Conservation (phyloP, 805 yeast species). For the Candida maesae region DNA sequence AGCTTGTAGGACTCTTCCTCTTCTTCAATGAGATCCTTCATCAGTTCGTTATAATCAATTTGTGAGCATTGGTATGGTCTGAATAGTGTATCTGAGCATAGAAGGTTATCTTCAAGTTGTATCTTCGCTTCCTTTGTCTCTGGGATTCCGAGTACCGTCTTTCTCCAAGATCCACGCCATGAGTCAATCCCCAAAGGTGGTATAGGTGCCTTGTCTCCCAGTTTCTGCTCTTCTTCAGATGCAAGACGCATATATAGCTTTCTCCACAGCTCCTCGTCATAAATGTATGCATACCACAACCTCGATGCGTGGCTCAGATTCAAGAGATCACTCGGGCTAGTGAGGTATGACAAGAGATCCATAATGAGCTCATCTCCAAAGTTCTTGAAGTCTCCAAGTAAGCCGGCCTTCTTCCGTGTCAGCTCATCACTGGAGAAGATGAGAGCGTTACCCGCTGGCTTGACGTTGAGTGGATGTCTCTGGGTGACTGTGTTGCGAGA, state of each 20-base stretch:
- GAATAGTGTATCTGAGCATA: slow-evolving; percentile 76
- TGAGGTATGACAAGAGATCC: slow-evolving; percentile 47
- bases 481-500: slow-evolving; percentile 29
- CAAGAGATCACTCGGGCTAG: slow-evolving; percentile 44
- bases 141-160: slow-evolving; percentile 45
- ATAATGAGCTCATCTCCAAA: slow-evolving; percentile 65
- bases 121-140: slow-evolving; percentile 39
- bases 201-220: slow-evolving; percentile 16
- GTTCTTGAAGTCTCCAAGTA: slow-evolving; percentile 46
- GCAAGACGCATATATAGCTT: slow-evolving; percentile 40
- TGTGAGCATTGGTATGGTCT: slow-evolving; percentile 82
- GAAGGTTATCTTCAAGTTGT: slow-evolving; percentile 42
- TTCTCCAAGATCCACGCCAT: slow-evolving; percentile 86
- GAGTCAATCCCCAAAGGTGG: slow-evolving; percentile 28
- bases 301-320: slow-evolving; percentile 58
- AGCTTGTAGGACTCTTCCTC: slow-evolving; percentile 32
- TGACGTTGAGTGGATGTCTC: slow-evolving; percentile 68
- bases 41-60: slow-evolving; percentile 50
- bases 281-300: slow-evolving; percentile 64
- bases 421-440: slow-evolving; percentile 28
- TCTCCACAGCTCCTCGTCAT: slow-evolving; percentile 83
- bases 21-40: slow-evolving; percentile 45
- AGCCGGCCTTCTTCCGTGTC: slow-evolving; percentile 9
- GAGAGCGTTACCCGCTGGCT: slow-evolving; percentile 69
- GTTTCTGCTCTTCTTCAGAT: slow-evolving; percentile 10